These are phyloP conservation scores for Talaromyces sp. DNA, from an alignment of 2,329 filamentous ascomycete genomes.

Conservation along the genomic window DNA sequence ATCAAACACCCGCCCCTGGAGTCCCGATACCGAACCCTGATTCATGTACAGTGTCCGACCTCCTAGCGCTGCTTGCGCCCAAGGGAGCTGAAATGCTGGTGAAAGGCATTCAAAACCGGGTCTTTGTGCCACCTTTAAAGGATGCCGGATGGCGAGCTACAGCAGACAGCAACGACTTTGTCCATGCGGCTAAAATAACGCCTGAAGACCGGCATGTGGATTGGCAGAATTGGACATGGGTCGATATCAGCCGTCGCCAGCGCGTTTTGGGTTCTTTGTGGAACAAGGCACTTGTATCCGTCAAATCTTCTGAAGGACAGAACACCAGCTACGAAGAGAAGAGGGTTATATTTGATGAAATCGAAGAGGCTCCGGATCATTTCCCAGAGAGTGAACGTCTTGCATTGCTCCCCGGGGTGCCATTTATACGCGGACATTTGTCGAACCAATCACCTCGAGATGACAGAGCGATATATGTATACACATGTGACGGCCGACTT, in stretches of 20 bases:
- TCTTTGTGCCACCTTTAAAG: slow-evolving; percentile 61
- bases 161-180: slow-evolving; percentile 21
- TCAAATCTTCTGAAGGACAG: slow-evolving; percentile 13
- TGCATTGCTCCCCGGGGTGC: slow-evolving; percentile 29
- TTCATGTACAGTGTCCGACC: slow-evolving; percentile 41
- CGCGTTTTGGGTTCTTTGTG: slow-evolving; percentile 63
- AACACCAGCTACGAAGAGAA: slow-evolving; percentile 21
- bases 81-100: slow-evolving; percentile 68
- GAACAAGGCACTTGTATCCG: slow-evolving; percentile 40
- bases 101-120: slow-evolving; percentile 53
- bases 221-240: slow-evolving; percentile 51
- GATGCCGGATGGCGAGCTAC: slow-evolving; percentile 23
- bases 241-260: slow-evolving; percentile 51
- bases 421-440: slow-evolving; percentile 26
- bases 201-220: slow-evolving; percentile 59
- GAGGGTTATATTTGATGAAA: slow-evolving; percentile 32
- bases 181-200: slow-evolving; percentile 68
- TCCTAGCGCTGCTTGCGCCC: slow-evolving; percentile 54
- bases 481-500: slow-evolving; percentile 30
- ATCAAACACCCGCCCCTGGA: slow-evolving; percentile 59
- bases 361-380: slow-evolving; percentile 22
- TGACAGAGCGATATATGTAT: slow-evolving; percentile 30
- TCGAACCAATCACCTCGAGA: slow-evolving; percentile 19
- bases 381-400: slow-evolving; percentile 17
- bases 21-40: slow-evolving; percentile 46